Base-by-base conservation (phyloP, 306 rosid species). In the Dryas alaskensis region DNA sequence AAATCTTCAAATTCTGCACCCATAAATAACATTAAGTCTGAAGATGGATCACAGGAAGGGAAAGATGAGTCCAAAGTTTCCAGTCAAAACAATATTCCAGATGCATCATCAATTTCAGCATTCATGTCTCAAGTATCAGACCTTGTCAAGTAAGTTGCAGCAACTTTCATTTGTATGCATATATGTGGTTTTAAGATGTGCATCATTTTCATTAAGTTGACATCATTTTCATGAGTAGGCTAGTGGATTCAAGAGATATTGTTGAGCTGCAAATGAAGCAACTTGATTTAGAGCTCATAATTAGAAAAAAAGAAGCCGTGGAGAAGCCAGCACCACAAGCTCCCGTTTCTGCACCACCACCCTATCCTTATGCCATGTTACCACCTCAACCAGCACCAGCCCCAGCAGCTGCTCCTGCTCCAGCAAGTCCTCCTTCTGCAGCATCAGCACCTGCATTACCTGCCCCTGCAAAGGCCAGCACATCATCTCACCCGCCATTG, bases 181-280 rank as follows among this genome's bases (percentile, higher is more conserved):
- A 53, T 6, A 8, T 73, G 2, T 69, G 60, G 42, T 47, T 45
- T 14, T 72, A 4, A 66, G 77, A n/a, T 31, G 60, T 63, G 8
- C 7, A 0, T 73, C 45, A 16, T 10, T 42, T 7, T 64, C 25
- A 42, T 19, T 64, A 44, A 57, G 12, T 9, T 60, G 57, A 55
- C 27, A 10, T 67, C 73, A 52, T 72, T 84, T 73, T 73, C 76
- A 39, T 80, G 71, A 57, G 52, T 79, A 93, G 97, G 73, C 89
- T 93, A 58, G 97, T 94, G 80, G 98, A 94, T 82, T 94, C 97
- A 12, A 86, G 91, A 86, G 98, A 94, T 84, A 94, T 94, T 50
- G 73, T 78, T 81, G 97, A 94, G 86, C 88, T 91, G 60, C 77
- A 88, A 71, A 85, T 94, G 70, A 93, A 87, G 88, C 98, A 94